Evolutionary conservation across 352 stramenopile genomes (phyloP).

Genomic region (Halophytophthora batemanensis): DNA sequence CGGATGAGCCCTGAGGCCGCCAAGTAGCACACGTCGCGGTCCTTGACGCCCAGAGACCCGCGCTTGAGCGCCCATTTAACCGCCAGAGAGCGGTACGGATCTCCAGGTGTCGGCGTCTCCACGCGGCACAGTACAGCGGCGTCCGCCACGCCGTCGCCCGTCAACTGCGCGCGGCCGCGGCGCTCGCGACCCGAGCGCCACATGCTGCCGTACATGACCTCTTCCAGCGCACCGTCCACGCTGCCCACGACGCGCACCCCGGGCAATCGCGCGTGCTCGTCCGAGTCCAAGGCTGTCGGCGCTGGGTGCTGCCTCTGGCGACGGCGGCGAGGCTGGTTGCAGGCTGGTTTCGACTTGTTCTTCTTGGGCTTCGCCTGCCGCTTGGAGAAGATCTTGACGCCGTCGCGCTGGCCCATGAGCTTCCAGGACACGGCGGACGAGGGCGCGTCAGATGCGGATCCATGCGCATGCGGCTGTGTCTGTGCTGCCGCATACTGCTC

Average conservation of each 20-base stretch:
- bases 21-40: slow-evolving; percentile 54
- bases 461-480: slow-evolving; percentile 1
- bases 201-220: slow-evolving; percentile 45
- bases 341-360: no score
- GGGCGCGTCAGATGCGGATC: slow-evolving; percentile 7
- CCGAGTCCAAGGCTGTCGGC: slow-evolving; percentile 1
- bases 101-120: slow-evolving; percentile 22
- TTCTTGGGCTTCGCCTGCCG: slow-evolving; percentile 12
- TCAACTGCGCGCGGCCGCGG: slow-evolving; percentile 28
- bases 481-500: slow-evolving; percentile 26
- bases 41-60: slow-evolving; percentile 35
- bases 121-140: slow-evolving; percentile 40
- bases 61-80: slow-evolving; percentile 48
- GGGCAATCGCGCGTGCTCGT: slow-evolving; percentile 21
- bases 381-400: slow-evolving; percentile 49
- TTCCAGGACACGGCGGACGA: slow-evolving; percentile 30
- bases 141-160: slow-evolving; percentile 36
- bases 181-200: slow-evolving; percentile 34
- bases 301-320: neutral
- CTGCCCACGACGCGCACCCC: slow-evolving; percentile 36
- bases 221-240: slow-evolving; percentile 37
- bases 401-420: slow-evolving; percentile 40
- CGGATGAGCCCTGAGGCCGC: slow-evolving; percentile 28
- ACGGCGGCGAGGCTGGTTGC: no score
- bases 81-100: slow-evolving; percentile 41